Base-by-base conservation (phyloP, 352 stramenopile species). In the Pythium coloratum region DNA sequence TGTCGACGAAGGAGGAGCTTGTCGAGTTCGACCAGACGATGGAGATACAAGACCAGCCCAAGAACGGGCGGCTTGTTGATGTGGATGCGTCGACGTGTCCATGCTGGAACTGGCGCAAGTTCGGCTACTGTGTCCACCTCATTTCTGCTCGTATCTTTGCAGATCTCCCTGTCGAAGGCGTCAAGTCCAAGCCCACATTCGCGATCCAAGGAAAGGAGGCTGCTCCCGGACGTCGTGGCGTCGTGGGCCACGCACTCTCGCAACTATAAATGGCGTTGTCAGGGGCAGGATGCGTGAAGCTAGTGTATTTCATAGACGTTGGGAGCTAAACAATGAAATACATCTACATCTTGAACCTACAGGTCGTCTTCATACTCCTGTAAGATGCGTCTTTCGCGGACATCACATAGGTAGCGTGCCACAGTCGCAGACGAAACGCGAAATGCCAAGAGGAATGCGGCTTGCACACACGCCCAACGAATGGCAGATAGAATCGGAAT, bases 291-390 rank as follows among this genome's bases (percentile, higher is more conserved):
- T n/a, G n/a, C n/a, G n/a, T n/a, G n/a, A n/a, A n/a, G n/a, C n/a
- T n/a, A n/a, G n/a, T n/a, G n/a, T n/a, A n/a, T n/a, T n/a, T n/a
- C n/a, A n/a, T n/a, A n/a, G n/a, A n/a, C n/a, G n/a, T n/a, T n/a
- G n/a, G n/a, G 40, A 47, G 40, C 40, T 47, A 16, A 47, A 47
- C 40, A n/a, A 18, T 47, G 40, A 47, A 47, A 47, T 47, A 47
- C 40, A 47, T 47, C 40, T 6, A 47, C 40, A 18, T 6, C 10
- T 6, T 47, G 5, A 18, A 16, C 40, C 14, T 47, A 20, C 5
- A 47, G 40, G 5, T 47, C 40, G 6, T 47, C 40, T 47, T 47
- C 40, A 16, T n/a, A 47, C 10, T 47, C 40, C 10, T 47, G 6
- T 5, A n/a, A 2, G 10, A 47, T 47, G 16, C 40, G 14, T 6